Evolutionary conservation across 371 early-diverging fungal genomes (phyloP).

Genomic region (Mycotypha africana): DNA sequence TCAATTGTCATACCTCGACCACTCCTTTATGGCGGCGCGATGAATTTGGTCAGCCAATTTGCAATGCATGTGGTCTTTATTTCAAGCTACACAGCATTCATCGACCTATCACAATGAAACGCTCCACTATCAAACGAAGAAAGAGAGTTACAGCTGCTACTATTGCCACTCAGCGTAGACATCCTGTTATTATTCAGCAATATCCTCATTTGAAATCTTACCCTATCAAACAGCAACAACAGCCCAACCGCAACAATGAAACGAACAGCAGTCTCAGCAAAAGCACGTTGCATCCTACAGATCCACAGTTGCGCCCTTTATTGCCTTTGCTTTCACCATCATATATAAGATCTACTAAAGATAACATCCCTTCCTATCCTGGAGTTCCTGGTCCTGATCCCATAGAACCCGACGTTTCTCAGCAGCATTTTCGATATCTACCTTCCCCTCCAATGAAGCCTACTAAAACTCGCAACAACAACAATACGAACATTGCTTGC

Average conservation of each 20-base stretch:
- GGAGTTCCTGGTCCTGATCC: constrained; percentile 16
- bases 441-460: constrained; percentile 40
- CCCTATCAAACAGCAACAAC: constrained; percentile 8
- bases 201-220: constrained; percentile 3
- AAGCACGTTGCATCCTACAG: constrained; percentile 5
- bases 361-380: too few relatives aligned
- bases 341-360: background rate
- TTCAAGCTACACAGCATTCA: constrained; percentile 63
- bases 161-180: constrained; percentile 8
- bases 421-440: constrained; percentile 19
- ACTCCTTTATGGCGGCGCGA: constrained; percentile 84
- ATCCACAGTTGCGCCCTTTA: constrained; percentile 24
- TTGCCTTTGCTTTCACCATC: constrained; percentile 25
- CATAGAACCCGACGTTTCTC: constrained; percentile 37
- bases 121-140: constrained; percentile 51
- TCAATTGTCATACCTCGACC: constrained; percentile 69
- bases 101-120: constrained; percentile 53
- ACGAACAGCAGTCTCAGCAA: constrained; percentile 13
- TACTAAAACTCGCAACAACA: constrained; percentile 13
- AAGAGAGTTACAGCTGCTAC: constrained; percentile 33
- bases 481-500: constrained; percentile 19
- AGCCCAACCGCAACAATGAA: constrained; percentile 2
- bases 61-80: constrained; percentile 84
- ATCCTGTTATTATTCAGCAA: background rate
- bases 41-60: constrained; percentile 59